Percentiles rank a stretch among this genome's conserved stretches.
Evolutionary conservation across 495 filamentous ascomycete genomes (phyloP).

Genomic region (Aspergillus olivimuriae): DNA sequence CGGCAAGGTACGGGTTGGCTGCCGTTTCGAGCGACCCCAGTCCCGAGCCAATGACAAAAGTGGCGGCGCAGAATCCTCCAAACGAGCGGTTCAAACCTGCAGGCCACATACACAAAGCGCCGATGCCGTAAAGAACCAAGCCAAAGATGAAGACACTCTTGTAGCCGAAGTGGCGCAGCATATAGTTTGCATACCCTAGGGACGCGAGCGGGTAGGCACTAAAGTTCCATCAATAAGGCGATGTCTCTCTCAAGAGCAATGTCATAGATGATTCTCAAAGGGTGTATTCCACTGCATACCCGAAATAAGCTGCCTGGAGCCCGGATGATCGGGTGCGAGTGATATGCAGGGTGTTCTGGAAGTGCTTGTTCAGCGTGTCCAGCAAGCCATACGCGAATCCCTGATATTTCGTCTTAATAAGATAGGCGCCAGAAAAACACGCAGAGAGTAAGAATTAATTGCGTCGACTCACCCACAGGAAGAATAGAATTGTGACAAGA

Average conservation of each 20-base stretch:
- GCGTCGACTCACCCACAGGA: constrained; percentile 53
- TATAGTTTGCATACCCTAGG: constrained; percentile 53
- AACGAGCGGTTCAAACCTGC: constrained; percentile 47
- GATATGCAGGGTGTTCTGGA: constrained; percentile 49
- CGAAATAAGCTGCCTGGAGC: constrained; percentile 51
- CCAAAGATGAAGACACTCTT: constrained; percentile 50
- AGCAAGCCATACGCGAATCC: constrained; percentile 46
- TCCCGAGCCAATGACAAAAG: constrained; percentile 52
- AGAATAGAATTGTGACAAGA: constrained; percentile 57
- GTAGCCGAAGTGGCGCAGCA: constrained; percentile 47
- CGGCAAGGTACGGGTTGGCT: constrained; percentile 50
- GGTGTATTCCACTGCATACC: constrained; percentile 15
- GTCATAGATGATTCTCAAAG: background rate
- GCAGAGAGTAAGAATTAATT: too few species aligned
- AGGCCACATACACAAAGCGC: constrained; percentile 51
- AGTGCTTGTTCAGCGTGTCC: constrained; percentile 47
- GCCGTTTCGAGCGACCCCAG: constrained; percentile 50
- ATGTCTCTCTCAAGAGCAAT: background rate
- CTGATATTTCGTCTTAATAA: too few species aligned
- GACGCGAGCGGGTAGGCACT: constrained; percentile 55
- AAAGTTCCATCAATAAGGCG: background rate
- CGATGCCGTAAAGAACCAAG: constrained; percentile 44
- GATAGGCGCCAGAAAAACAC: too few species aligned
- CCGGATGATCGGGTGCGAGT: constrained; percentile 44
- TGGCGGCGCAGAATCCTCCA: constrained; percentile 54